Percentiles rank a stretch among this genome's conserved stretches.
These are phyloP conservation scores for Nannizzia gypsea DNA, from an alignment of 2,329 filamentous ascomycete species.

Conservation along the genomic window DNA sequence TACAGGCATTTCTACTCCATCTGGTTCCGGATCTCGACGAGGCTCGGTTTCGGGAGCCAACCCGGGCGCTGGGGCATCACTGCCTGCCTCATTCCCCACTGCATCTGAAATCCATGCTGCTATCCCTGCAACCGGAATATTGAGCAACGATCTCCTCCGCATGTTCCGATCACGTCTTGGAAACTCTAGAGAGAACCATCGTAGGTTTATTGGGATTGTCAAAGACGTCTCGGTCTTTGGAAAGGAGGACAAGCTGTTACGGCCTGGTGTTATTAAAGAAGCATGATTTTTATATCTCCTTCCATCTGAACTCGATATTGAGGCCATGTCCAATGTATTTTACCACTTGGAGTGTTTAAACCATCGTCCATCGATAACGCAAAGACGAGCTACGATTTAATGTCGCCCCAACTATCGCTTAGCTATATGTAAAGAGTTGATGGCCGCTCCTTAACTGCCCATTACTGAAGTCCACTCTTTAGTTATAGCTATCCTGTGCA, in stretches of 20 bases:
- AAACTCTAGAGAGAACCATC: constrained; percentile 32
- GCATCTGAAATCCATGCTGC: constrained; percentile 36
- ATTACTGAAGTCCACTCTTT: no score
- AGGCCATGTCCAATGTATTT: not conserved
- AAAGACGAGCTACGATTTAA: no score
- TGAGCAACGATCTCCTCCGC: constrained; percentile 33
- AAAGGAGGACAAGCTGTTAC: constrained; percentile 33
- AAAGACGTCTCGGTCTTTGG: constrained; percentile 34
- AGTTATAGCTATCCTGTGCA: no score
- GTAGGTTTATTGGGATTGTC: constrained; percentile 34
- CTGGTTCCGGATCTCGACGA: not conserved
- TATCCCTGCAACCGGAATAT: constrained; percentile 36
- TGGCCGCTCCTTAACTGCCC: no score
- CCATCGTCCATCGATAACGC: no score
- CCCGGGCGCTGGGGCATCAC: not conserved
- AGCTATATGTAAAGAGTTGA: no score
- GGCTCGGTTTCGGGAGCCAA: constrained; percentile 2
- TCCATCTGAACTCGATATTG: not conserved
- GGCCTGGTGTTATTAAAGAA: constrained; percentile 26
- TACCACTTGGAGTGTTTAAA: not conserved
- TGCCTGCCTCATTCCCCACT: constrained; percentile 27
- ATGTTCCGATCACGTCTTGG: constrained; percentile 34
- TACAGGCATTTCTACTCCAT: constrained; percentile 8
- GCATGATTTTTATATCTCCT: not conserved
- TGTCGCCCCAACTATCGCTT: no score